These are phyloP conservation scores for Brassica hybrid DNA, from an alignment of 441 rosid genomes.

Conservation along the genomic window DNA sequence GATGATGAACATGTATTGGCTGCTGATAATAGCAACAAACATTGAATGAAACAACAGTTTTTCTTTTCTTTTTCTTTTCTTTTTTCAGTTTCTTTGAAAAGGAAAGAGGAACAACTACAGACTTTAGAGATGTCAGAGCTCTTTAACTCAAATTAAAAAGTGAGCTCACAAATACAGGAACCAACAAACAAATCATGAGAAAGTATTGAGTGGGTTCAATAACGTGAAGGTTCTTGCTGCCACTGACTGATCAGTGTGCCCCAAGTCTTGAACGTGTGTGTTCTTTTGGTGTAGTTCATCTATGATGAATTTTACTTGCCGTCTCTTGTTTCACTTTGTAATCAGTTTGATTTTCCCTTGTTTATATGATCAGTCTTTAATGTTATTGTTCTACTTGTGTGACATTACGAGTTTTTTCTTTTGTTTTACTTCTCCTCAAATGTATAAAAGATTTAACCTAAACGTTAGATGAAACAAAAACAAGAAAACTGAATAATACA, in stretches of 20 bases:
- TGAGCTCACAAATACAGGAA: constrained; percentile 18
- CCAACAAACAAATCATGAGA: not conserved
- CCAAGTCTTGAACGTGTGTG: not conserved
- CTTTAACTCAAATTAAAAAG: constrained; percentile 28
- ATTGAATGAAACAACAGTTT: constrained; percentile 20
- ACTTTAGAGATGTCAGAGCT: constrained; percentile 7
- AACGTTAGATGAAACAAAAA: constrained; percentile 31
- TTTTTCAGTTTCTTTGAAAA: constrained; percentile 31
- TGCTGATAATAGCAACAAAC: constrained; percentile 53
- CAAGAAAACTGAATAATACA: constrained; percentile 15
- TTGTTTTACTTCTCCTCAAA: constrained; percentile 11
- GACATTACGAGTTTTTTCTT: not conserved
- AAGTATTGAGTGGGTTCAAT: not conserved
- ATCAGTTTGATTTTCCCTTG: not conserved
- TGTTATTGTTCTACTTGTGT: constrained; percentile 19
- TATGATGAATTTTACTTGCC: not conserved
- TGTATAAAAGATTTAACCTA: constrained; percentile 34
- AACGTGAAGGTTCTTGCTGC: not conserved
- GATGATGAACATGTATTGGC: constrained; percentile 55
- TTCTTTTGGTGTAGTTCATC: not conserved
- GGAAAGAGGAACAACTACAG: constrained; percentile 17
- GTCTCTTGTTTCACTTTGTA: not conserved
- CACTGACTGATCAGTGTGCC: not conserved
- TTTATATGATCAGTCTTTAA: not conserved
- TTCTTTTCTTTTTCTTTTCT: not conserved